Conservation (phyloP, 202 grass and related monocot species). For the Cymbopogon flexuosus region DNA sequence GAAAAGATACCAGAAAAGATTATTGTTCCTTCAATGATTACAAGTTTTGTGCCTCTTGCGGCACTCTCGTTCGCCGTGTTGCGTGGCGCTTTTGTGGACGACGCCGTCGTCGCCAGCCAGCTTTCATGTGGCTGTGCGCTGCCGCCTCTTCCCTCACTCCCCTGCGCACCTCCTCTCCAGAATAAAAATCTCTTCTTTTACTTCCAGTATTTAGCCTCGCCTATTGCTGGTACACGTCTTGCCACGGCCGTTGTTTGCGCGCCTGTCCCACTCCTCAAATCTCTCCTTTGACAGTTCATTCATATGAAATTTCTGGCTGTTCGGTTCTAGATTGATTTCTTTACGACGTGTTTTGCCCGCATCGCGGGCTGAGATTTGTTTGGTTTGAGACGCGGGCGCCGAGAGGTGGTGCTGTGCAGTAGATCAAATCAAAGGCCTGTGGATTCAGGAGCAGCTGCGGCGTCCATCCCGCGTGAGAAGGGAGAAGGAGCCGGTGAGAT, state of each 20-base stretch:
- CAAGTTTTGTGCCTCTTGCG: not conserved
- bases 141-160: not conserved
- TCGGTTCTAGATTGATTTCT: not conserved
- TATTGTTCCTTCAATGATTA: constrained; percentile 40
- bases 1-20: constrained; percentile 33
- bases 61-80: constrained; percentile 31
- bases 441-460: no score
- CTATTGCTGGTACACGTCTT: not conserved
- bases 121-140: constrained; percentile 46
- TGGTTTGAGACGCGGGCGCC: not conserved
- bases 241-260: not conserved
- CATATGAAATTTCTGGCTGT: not conserved
- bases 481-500: no score
- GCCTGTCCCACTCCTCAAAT: not conserved
- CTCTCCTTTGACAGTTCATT: not conserved
- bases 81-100: constrained; percentile 54
- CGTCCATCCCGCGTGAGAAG: no score
- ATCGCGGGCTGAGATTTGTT: not conserved
- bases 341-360: not conserved
- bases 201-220: constrained; percentile 14
- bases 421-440: constrained; percentile 9
- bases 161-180: not conserved
- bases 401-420: not conserved
- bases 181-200: constrained; percentile 26
- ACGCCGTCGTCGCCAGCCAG: constrained; percentile 37